These are phyloP conservation scores for Hanseniaspora lachancei DNA, from an alignment of 805 yeast species.

Conservation along the genomic window DNA sequence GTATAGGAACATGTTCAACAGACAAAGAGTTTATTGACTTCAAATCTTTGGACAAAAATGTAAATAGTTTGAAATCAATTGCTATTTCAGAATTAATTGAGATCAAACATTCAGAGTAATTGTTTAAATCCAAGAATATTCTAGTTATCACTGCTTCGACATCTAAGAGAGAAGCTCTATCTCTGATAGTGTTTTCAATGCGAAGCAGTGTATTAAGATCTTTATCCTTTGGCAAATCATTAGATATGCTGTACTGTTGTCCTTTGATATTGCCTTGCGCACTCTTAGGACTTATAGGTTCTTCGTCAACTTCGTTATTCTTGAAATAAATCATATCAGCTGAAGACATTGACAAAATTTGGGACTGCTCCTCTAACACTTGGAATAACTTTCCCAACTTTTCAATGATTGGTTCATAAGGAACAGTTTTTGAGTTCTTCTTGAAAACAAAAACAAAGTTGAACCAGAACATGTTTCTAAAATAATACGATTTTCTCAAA, in stretches of 20 bases:
- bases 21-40: slow-evolving; percentile 66
- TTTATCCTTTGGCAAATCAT: not conserved
- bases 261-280: not conserved
- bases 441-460: slow-evolving; percentile 87
- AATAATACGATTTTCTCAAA: slow-evolving; percentile 58
- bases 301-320: slow-evolving; percentile 5
- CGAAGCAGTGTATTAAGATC: not conserved
- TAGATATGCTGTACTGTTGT: not conserved
- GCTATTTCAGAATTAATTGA: slow-evolving; percentile 84
- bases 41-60: slow-evolving; percentile 41
- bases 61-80: slow-evolving; percentile 87
- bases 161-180: slow-evolving; percentile 8
- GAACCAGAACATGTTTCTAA: slow-evolving; percentile 84
- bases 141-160: slow-evolving; percentile 65
- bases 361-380: slow-evolving; percentile 81
- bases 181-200: not conserved
- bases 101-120: slow-evolving; percentile 89
- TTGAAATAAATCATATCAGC: slow-evolving; percentile 30
- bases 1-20: slow-evolving; percentile 79
- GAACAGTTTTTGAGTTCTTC: slow-evolving; percentile 64
- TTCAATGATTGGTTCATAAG: slow-evolving; percentile 73
- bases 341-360: slow-evolving; percentile 47
- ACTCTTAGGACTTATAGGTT: not conserved
- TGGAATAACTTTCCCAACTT: slow-evolving; percentile 80
- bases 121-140: slow-evolving; percentile 84